These are phyloP conservation scores for Trichoderma asperelloides DNA, from an alignment of 495 filamentous ascomycete genomes.

Conservation along the genomic window DNA sequence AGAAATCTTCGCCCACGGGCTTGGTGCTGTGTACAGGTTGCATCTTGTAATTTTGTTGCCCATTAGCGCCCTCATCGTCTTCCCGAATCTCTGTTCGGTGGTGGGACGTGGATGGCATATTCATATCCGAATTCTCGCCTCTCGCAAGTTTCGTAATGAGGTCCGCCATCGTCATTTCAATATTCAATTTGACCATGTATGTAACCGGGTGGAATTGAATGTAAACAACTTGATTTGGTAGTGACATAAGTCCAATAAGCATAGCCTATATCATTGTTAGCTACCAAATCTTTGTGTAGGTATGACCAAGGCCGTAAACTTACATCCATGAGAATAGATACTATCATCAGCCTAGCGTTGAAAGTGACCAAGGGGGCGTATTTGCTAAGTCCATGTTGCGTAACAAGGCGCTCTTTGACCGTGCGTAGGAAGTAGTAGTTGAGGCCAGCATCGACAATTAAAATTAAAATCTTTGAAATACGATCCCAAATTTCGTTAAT, in stretches of 20 bases:
- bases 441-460: conserved; percentile 33
- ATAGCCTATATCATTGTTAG: conserved; percentile 13
- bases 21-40: not conserved
- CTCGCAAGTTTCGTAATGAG: conserved; percentile 28
- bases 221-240: conserved; percentile 14
- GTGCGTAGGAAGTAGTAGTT: conserved; percentile 37
- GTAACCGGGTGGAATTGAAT: conserved; percentile 45
- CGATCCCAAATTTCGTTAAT: conserved; percentile 40
- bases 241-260: conserved; percentile 26
- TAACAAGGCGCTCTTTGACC: conserved; percentile 17
- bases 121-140: not conserved
- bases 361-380: conserved; percentile 35
- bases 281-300: not conserved
- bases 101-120: not conserved
- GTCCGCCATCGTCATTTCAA: conserved; percentile 43
- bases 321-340: conserved; percentile 41
- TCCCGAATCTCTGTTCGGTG: not conserved
- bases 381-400: conserved; percentile 30
- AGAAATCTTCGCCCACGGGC: not conserved
- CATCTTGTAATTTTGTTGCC: not conserved
- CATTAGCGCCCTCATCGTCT: not conserved
- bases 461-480: conserved; percentile 33
- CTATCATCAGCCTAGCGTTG: conserved; percentile 34
- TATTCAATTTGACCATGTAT: conserved; percentile 46
- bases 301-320: conserved; percentile 9